Evolutionary conservation across 2,329 filamentous ascomycete genomes (phyloP).

Genomic region (Pestalotiopsis sp.): DNA sequence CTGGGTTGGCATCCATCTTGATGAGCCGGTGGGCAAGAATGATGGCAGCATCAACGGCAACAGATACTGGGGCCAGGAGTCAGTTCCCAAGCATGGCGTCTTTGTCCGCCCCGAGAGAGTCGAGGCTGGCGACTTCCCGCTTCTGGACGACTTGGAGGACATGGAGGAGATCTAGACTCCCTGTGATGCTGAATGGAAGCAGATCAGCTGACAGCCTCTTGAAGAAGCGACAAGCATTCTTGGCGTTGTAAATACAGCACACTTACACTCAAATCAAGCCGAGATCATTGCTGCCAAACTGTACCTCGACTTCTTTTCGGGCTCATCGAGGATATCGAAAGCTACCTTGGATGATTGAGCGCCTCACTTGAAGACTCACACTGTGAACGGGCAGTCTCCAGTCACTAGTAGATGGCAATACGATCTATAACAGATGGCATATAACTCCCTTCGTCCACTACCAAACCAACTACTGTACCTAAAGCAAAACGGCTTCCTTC

Average conservation of each 20-base stretch:
- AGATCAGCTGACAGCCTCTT: neutral
- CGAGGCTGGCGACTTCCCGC: constrained; percentile 73
- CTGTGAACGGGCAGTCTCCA: neutral
- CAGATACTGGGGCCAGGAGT: constrained; percentile 70
- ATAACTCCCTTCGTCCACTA: neutral
- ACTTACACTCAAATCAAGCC: too few relatives aligned
- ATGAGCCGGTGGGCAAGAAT: constrained; percentile 82
- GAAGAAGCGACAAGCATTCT: neutral
- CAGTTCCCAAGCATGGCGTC: constrained; percentile 70
- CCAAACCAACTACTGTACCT: neutral
- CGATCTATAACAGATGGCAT: neutral
- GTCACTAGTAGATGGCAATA: neutral
- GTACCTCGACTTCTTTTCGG: too few relatives aligned
- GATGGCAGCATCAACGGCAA: constrained; percentile 71
- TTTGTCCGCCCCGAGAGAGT: constrained; percentile 80
- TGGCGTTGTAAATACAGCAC: neutral
- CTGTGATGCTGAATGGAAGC: neutral
- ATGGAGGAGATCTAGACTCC: constrained; percentile 69
- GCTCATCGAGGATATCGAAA: too few relatives aligned
- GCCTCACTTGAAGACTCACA: too few relatives aligned
- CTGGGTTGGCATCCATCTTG: constrained; percentile 76
- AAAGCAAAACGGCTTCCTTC: neutral
- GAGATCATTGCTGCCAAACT: too few relatives aligned
- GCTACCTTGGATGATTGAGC: too few relatives aligned
- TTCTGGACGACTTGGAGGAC: constrained; percentile 73